Conservation (phyloP, 2,329 filamentous ascomycete species). For the Chlorencoelia australis region DNA sequence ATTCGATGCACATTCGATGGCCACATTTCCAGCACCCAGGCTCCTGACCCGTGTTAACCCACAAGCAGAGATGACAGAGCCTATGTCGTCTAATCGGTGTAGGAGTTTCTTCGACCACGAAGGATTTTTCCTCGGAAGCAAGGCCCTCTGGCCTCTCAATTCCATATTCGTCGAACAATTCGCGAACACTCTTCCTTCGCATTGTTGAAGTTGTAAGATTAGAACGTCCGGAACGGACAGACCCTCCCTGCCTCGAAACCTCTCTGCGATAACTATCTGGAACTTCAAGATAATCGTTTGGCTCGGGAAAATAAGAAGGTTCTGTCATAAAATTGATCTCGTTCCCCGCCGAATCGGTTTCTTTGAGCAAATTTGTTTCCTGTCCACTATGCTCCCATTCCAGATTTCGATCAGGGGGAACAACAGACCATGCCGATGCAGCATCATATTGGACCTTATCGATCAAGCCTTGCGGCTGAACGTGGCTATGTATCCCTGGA, state of each 20-base stretch:
- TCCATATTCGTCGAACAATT: constrained; percentile 38
- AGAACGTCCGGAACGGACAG: constrained; percentile 14
- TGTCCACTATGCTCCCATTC: not conserved
- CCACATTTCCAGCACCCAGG: constrained; percentile 39
- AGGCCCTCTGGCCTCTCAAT: constrained; percentile 35
- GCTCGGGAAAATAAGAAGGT: constrained; percentile 5
- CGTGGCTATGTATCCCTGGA: constrained; percentile 9
- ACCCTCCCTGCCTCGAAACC: constrained; percentile 5
- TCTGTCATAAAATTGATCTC: constrained; percentile 14
- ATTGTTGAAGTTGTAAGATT: constrained; percentile 26
- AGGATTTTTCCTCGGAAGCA: constrained; percentile 21
- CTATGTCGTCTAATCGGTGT: constrained; percentile 16
- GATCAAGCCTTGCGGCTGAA: constrained; percentile 3
- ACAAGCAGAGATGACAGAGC: constrained; percentile 42
- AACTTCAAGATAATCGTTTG: not conserved
- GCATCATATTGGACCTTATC: constrained; percentile 11
- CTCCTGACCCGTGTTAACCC: constrained; percentile 28
- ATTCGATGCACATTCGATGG: constrained; percentile 40
- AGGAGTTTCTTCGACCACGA: not conserved
- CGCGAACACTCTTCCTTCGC: constrained; percentile 34
- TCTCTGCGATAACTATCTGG: constrained; percentile 4
- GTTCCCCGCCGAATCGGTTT: constrained; percentile 9
- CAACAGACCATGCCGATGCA: no score
- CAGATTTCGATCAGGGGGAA: no score
- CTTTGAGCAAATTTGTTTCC: constrained; percentile 3